A percentile compares a stretch with the other conserved stretches of the same genome.
These are phyloP conservation scores for Endoconidiophora polonica DNA, from an alignment of 2,329 filamentous ascomycete genomes.

Conservation along the genomic window DNA sequence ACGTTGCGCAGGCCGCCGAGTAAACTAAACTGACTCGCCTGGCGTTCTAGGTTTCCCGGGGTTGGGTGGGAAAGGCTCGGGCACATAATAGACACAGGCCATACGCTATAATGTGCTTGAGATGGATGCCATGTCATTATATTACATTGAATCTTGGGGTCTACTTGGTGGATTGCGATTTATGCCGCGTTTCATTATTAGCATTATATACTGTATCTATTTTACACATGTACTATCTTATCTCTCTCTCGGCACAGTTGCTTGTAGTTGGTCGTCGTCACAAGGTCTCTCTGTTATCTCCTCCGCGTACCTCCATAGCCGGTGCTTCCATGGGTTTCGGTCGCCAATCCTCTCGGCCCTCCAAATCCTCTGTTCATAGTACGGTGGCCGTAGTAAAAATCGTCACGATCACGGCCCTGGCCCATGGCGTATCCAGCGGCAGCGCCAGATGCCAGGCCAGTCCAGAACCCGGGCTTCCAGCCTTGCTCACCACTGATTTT, in stretches of 20 bases:
- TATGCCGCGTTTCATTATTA: no score
- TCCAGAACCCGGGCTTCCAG: conserved; percentile 64
- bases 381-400: conserved; percentile 5
- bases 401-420: conserved; percentile 26
- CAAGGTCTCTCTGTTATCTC: conserved; percentile 18
- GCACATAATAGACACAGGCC: no score
- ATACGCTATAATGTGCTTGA: no score
- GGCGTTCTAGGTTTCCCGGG: no score
- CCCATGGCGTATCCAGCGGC: conserved; percentile 52
- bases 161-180: no score
- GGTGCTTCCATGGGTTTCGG: conserved; percentile 35
- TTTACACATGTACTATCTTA: background rate
- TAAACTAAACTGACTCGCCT: no score
- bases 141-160: no score
- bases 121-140: no score
- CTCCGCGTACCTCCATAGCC: conserved; percentile 56
- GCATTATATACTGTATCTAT: no score
- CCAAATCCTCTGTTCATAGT: background rate
- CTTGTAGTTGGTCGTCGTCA: background rate
- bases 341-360: background rate
- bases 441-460: conserved; percentile 47
- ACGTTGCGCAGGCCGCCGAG: no score
- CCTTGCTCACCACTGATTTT: conserved; percentile 24
- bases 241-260: no score
- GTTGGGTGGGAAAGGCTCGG: no score